These are phyloP conservation scores for Monilinia aucupariae DNA, from an alignment of 2,329 filamentous ascomycete genomes.

Conservation along the genomic window DNA sequence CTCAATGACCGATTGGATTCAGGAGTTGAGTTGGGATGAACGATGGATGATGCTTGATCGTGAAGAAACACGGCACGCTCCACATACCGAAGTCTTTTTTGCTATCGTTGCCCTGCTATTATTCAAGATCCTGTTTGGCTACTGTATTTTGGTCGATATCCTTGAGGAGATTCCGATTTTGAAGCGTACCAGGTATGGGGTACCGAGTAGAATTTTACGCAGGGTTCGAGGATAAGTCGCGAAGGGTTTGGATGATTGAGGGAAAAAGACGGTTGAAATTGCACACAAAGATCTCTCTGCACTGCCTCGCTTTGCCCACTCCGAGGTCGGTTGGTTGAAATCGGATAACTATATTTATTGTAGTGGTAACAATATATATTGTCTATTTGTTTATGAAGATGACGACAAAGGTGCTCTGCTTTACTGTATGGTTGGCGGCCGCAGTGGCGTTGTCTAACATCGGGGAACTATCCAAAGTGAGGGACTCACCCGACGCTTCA, in stretches of 20 bases:
- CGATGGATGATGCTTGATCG: background rate
- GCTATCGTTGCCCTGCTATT: no score
- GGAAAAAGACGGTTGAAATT: background rate
- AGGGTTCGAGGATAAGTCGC: background rate
- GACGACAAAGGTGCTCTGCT: conserved; percentile 6
- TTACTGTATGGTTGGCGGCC: background rate
- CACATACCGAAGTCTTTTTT: no score
- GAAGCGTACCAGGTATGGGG: background rate
- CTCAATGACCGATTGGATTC: background rate
- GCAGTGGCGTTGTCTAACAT: conserved; percentile 12
- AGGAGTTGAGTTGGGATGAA: conserved; percentile 2
- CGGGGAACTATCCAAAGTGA: conserved; percentile 3
- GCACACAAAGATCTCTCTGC: conserved; percentile 2
- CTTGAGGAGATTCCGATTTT: background rate
- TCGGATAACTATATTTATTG: background rate
- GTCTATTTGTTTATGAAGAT: conserved; percentile 13
- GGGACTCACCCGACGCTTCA: background rate
- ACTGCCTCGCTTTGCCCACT: background rate
- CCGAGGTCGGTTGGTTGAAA: conserved; percentile 1
- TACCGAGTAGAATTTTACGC: background rate
- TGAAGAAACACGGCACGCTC: background rate
- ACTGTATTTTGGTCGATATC: background rate
- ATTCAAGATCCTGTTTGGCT: no score
- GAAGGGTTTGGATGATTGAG: background rate
- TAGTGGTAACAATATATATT: no score